Base-by-base conservation (phyloP, 768 basidiomycete genomes). In the Russula griseocarnosa region DNA sequence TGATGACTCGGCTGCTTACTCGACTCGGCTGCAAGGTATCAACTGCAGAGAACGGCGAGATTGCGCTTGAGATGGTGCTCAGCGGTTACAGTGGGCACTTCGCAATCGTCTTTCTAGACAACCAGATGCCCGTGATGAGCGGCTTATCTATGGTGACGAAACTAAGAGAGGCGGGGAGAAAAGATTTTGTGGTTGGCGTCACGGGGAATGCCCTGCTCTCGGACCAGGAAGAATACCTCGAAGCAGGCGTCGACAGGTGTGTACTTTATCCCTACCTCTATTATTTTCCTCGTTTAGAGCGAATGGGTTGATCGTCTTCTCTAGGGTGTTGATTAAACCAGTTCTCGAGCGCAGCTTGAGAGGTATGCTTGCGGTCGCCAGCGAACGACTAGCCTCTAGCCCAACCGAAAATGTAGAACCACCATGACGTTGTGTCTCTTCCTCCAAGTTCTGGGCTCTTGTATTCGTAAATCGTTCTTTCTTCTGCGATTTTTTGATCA, bases 121-220 rank as follows among this genome's bases (percentile, higher is more conserved):
- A 94, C 72, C 90, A 92, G 74, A 93, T 93, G 89, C 88, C 87
- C 10, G 76, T 90, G 22, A 79, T 91, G 79, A 86, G 86, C 65
- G 93, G 93, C 18, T 71, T 91, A 51, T 82, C 85, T 62, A 81
- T 83, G 22, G 84, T 92, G 13, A 72, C 79, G 60, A 85, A 82
- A 71, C 75, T 94, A 44, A 77, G 92, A 63, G 79, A 81, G 62
- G 72, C 85, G 71, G 86, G 85, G 9, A 79, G 90, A 65, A 76
- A 72, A 22, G 90, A 93, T 69, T 88, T 93, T 70, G 83, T 94
- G n/a, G 87, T 92, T 20, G 89, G 88, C 38, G 86, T 90, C 47
- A 90, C 88, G 58, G 73, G 79, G 1, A 82, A 82, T 67, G 82
- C 81, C 47, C 74, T 74, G 55, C 55, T 70, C 47, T 55, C 63